These are phyloP conservation scores for Juglanconis sp. DNA, from an alignment of 2,329 filamentous ascomycete genomes.

Conservation along the genomic window DNA sequence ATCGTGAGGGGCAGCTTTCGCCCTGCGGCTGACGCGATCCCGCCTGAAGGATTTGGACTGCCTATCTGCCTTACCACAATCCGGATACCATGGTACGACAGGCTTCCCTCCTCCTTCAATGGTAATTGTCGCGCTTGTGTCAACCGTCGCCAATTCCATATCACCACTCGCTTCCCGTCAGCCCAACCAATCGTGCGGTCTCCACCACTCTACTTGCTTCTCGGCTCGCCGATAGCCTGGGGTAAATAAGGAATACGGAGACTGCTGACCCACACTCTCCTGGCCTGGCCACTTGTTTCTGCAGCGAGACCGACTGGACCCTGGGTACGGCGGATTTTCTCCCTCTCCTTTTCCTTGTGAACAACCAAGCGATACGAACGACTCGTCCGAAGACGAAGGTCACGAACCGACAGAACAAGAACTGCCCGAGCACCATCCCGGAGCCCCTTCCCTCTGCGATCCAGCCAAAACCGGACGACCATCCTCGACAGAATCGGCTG, in stretches of 20 bases:
- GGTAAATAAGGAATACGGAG: slow-evolving; percentile 18
- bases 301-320: slow-evolving; percentile 2
- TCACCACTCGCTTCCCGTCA: too few species aligned
- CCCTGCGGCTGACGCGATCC: background rate
- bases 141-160: background rate
- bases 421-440: background rate
- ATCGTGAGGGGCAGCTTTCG: background rate
- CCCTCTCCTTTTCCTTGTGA: background rate
- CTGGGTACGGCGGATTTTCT: slow-evolving; percentile 8
- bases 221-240: background rate
- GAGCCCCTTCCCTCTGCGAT: background rate
- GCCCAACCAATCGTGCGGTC: background rate
- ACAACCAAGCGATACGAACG: background rate
- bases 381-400: background rate
- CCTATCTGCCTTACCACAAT: too few species aligned
- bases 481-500: background rate
- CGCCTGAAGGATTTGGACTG: background rate
- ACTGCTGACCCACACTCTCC: slow-evolving; percentile 17
- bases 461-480: background rate
- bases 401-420: background rate
- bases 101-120: background rate
- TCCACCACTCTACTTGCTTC: background rate
- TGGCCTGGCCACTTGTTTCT: slow-evolving; percentile 17
- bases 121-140: background rate
- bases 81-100: background rate